phyloP scores from a whole-genome alignment of 164 flowering plant genomes.

The Stephania yunnanensis region DNA sequence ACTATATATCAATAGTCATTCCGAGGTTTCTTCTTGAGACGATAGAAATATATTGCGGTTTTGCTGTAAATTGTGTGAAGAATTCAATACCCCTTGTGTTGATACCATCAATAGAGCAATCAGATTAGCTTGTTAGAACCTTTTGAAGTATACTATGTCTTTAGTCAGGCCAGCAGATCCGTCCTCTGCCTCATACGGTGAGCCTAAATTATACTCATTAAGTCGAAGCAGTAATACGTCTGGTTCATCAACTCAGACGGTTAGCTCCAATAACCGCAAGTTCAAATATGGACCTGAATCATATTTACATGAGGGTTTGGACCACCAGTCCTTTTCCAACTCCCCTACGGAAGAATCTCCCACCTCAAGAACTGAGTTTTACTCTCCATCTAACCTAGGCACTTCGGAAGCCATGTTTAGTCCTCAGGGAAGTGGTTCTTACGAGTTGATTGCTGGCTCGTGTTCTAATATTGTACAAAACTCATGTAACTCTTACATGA shows the following conservation, averaged over 20 bases:
- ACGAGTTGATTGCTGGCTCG: constrained; percentile 22
- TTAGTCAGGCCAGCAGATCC: constrained; percentile 50
- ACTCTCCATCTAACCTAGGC: constrained; percentile 27
- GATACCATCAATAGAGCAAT: neutral
- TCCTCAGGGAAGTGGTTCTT: constrained; percentile 22
- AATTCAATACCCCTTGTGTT: neutral
- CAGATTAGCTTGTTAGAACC: neutral
- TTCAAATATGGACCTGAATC: constrained; percentile 8
- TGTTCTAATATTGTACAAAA: constrained; percentile 19
- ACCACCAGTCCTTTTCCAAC: constrained; percentile 44
- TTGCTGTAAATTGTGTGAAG: neutral
- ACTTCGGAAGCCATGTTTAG: constrained; percentile 25
- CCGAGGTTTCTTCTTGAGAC: neutral
- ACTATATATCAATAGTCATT: neutral
- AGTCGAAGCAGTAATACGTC: constrained; percentile 31
- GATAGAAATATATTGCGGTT: neutral
- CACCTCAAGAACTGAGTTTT: constrained; percentile 15
- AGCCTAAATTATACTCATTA: constrained; percentile 33
- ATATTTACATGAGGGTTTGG: constrained; percentile 31
- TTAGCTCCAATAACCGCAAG: neutral
- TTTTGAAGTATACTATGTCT: constrained; percentile 28
- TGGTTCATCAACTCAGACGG: constrained; percentile 26
- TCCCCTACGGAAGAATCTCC: constrained; percentile 23
- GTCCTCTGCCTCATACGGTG: constrained; percentile 41
- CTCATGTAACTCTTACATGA: constrained; percentile 17